Base-by-base conservation (phyloP, 768 basidiomycete species). In the Suillus subaureus region DNA sequence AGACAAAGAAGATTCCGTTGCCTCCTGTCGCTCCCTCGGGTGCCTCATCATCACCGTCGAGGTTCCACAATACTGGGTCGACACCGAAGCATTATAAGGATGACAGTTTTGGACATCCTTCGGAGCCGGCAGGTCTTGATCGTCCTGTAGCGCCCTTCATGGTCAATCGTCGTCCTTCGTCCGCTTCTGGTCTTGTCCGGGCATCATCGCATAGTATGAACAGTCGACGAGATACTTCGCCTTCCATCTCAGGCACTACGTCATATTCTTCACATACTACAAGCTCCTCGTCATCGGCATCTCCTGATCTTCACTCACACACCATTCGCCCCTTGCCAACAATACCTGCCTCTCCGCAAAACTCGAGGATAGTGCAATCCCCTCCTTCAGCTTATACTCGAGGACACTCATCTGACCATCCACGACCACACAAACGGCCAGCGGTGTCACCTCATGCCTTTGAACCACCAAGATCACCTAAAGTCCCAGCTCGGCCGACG, bases 401-500 rank as follows among this genome's bases (percentile, higher is more conserved):
- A 58, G 54, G 70, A 62, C 65, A 71, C 45, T 23, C 72, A 37
- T 72, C 74, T 58, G 47, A 70, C 47, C 35, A 56, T 43, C 61
- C 16, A 52, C 68, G 54, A 43, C n/a, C 60, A 18, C 65, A 61
- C 18, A 70, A 67, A 52, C 71, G 65, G 49, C 72, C 40, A 21
- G 57, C 33, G 7, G 42, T 66, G 11, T 66, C 66, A 26, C 49
- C 57, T 21, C 63, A 21, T 23, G 67, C 63, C n/a, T 33, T 55
- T 21, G 9, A 64, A 26, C 35, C 61, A 1, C 63, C 62, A 2
- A 21, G 13, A 11, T 63, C 62, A 37, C 64, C 71, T 66, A 73
- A 64, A 69, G 51, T 73, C 0, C 63, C 69, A 7, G 62, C 67
- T 15, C 78, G 83, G 26, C 81, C 83, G 35, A 75, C 82, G 18